Evolutionary conservation across 345 rosid species (phyloP), one percentile per base, ranked within the genome.

Genomic region (Limnanthes douglasii): DNA sequence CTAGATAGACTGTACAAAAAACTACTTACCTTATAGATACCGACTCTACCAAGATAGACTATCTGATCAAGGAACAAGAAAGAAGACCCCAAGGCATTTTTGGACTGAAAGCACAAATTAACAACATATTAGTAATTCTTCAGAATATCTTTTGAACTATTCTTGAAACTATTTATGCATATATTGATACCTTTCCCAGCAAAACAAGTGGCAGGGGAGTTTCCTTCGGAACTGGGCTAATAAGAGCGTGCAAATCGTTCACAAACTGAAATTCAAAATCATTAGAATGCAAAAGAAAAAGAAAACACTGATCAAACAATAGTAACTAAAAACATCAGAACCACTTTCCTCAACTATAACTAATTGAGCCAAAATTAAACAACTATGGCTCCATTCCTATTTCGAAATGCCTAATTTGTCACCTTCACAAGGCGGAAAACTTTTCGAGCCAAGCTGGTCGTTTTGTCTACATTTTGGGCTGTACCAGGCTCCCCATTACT

Each of bases 391-490:
- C n/a, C n/a, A n/a, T n/a, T n/a, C n/a, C n/a, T n/a, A n/a, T n/a
- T n/a, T n/a, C n/a, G n/a, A n/a, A n/a, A n/a, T n/a, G n/a, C n/a
- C n/a, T n/a, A n/a, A n/a, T n/a, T n/a, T n/a, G n/a, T n/a, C 34
- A 85, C 99, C 99, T 85, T 92, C 31, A 73, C 72, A 45, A 92
- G 86, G 41, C 99, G 96, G 61, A 92, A 92, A 44, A 92, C 99
- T 65, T 85, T 92, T 48, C 99, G 51, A 4, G 99, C 99, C 76
- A 92, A 64, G 62, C 90, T 92, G 46, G 99, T 92, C 20, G 79
- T 66, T 51, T 75, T 85, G 65, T 92, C 93, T 9, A 92, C 95
- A 51, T 53, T 78, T 65, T 81, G 95, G 43, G 99, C 95, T 0
- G 90, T 75, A 51, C 99, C 93, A 51, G 99, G 75, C 41, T 78